Conservation (phyloP, 2,329 filamentous ascomycete species). For the Aspergillus udagawae region DNA sequence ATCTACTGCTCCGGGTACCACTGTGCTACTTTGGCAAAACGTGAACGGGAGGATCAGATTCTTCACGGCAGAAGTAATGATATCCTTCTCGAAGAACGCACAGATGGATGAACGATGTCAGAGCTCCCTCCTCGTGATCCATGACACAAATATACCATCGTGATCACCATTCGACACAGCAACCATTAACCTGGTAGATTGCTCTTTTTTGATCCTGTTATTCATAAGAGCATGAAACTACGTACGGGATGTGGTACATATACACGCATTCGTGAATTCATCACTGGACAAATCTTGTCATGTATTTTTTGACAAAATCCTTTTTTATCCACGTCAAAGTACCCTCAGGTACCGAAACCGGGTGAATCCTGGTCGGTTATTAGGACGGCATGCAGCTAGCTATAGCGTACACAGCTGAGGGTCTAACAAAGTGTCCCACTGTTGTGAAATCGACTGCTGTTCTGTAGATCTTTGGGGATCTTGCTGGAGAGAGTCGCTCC, state of each 20-base stretch:
- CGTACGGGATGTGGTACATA: background rate
- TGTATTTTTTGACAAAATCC: background rate
- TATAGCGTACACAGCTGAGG: background rate
- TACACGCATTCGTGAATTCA: background rate
- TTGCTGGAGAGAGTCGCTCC: background rate
- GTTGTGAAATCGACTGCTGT: background rate
- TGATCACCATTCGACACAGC: background rate
- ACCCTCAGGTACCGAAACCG: background rate
- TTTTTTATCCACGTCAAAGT: background rate
- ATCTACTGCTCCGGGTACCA: background rate
- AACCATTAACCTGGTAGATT: background rate
- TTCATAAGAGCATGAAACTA: background rate
- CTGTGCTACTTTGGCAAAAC: background rate
- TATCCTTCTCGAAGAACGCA: background rate
- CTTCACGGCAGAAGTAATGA: background rate
- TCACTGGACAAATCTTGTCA: background rate
- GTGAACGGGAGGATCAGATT: background rate
- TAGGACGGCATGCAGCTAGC: background rate
- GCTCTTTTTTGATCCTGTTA: background rate
- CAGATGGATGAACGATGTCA: background rate
- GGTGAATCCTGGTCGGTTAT: background rate
- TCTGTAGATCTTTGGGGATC: background rate
- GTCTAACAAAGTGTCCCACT: background rate
- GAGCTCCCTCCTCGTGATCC: background rate
- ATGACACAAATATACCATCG: background rate